phyloP scores from a whole-genome alignment of 2,329 filamentous ascomycete genomes.

The Arachnomyces sp. region DNA sequence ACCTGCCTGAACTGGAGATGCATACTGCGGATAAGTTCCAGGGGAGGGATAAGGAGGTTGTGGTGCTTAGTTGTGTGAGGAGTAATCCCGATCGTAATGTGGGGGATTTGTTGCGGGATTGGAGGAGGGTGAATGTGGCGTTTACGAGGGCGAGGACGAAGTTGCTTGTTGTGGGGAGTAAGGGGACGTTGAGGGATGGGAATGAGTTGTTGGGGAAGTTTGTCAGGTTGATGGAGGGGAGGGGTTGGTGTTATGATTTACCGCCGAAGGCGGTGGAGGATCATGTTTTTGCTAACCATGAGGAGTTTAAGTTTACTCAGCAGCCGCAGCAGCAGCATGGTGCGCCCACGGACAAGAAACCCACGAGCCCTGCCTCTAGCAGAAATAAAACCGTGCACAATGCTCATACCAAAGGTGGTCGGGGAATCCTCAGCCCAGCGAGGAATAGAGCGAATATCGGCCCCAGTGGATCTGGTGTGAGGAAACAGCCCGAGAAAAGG shows the following conservation, averaged over 20 bases:
- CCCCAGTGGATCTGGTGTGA: constrained; percentile 27
- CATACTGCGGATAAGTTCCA: constrained; percentile 97
- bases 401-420: constrained; percentile 2
- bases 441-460: constrained; percentile 24
- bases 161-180: constrained; percentile 77
- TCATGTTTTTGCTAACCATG: constrained; percentile 55
- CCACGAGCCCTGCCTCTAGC: constrained; percentile 23
- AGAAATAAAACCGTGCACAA: background rate
- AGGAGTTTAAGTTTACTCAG: background rate
- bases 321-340: constrained; percentile 6
- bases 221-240: constrained; percentile 65
- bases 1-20: constrained; percentile 66
- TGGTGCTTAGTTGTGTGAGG: constrained; percentile 78
- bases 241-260: constrained; percentile 73
- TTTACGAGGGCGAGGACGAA: constrained; percentile 91
- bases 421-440: constrained; percentile 24
- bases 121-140: constrained; percentile 89
- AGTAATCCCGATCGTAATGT: constrained; percentile 75
- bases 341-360: constrained; percentile 7
- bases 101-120: constrained; percentile 86
- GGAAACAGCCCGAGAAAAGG: constrained; percentile 49
- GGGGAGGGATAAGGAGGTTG: constrained; percentile 87
- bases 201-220: constrained; percentile 72
- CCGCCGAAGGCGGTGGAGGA: constrained; percentile 53
- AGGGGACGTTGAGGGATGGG: constrained; percentile 57